Evolutionary conservation across 208 protist genomes (phyloP), one percentile per base, ranked within the genome.

Genomic region (Phytomonas sp.): DNA sequence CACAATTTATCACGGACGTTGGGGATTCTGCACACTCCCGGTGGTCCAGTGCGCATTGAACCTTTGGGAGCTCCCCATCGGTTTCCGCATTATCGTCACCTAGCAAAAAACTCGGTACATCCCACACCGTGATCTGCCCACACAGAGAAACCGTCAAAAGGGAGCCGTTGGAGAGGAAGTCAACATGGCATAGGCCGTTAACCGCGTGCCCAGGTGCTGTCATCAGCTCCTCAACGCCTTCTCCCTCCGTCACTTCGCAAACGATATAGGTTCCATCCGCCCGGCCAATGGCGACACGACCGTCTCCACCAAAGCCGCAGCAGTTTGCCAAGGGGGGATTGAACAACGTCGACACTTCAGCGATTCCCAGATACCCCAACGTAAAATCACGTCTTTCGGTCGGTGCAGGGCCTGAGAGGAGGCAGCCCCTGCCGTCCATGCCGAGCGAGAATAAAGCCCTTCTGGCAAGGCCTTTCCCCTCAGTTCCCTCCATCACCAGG

Each of bases 281-380:
- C 67, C 75, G 70, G 0, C 85, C 89, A 7, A 87, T 77, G 4
- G 80, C 89, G 26, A 89, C 1, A 66, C 36, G 4, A 15, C 40
- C 4, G 3, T 51, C 13, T 51, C 13, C 40, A 17, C 66, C 65
- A 30, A 71, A 74, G 36, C 81, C 75, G 62, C 71, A 53, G 68
- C 80, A 85, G 31, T 77, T 91, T 23, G 85, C 81, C 2, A 95
- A 61, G 2, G 89, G 86, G 8, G 89, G 89, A 67, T 95, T 95
- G 30, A 95, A 71, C 29, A 95, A 62, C 62, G 46, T 8, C 46
- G 28, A 0, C 34, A 17, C 30, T 34, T 56, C 15, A 68, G 51
- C 13, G 53, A 60, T 8, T 65, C 23, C 34, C 67, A 26, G 23
- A 68, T 32, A 13, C 13, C 40, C 40, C 13, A 51, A 51, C 20